These are phyloP conservation scores for Fagus crenata DNA, from an alignment of 306 rosid species.

Conservation along the genomic window DNA sequence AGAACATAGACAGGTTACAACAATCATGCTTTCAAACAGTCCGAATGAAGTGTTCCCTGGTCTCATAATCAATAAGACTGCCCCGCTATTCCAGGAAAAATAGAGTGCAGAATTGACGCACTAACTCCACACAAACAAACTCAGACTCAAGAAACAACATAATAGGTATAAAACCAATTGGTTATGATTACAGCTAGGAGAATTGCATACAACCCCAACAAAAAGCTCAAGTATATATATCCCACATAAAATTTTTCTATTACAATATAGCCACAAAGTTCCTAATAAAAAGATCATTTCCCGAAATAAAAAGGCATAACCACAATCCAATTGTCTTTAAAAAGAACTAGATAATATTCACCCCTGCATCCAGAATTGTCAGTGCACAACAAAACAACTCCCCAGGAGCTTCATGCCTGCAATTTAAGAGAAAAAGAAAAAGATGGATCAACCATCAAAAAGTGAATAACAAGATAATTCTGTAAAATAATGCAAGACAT, in stretches of 20 bases:
- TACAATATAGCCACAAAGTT: constrained; percentile 49
- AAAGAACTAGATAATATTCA: constrained; percentile 79
- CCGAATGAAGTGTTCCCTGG: background rate
- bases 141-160: background rate
- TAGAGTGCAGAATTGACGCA: background rate
- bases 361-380: constrained; percentile 95
- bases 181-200: constrained; percentile 53
- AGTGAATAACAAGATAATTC: background rate
- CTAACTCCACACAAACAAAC: background rate
- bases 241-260: constrained; percentile 56
- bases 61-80: background rate
- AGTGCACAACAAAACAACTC: constrained; percentile 47
- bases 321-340: constrained; percentile 47
- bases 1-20: background rate
- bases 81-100: background rate
- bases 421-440: background rate
- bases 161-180: constrained; percentile 9
- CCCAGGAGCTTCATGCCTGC: constrained; percentile 61
- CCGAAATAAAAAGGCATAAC: constrained; percentile 34
- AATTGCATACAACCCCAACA: constrained; percentile 47
- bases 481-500: background rate
- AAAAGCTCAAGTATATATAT: constrained; percentile 52
- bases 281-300: constrained; percentile 41
- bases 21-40: too few relatives aligned
- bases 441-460: background rate